These are phyloP conservation scores for Brassica hybrid DNA, from an alignment of 441 rosid genomes.

Conservation along the genomic window DNA sequence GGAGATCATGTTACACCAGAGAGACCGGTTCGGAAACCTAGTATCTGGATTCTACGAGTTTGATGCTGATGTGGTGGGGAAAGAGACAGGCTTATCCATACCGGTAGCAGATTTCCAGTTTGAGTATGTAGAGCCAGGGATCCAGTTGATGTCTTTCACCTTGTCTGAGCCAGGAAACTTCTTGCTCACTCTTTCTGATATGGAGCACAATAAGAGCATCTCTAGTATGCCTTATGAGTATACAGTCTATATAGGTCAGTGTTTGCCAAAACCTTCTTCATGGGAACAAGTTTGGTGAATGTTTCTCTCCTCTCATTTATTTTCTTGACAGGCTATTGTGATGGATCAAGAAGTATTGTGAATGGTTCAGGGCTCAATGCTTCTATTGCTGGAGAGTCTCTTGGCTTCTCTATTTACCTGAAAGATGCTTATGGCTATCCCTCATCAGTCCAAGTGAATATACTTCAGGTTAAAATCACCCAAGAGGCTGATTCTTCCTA, in stretches of 20 bases:
- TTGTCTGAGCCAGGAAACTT: conserved; percentile 75
- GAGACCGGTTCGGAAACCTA: conserved; percentile 46
- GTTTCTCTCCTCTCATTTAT: not conserved
- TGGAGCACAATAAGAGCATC: conserved; percentile 67
- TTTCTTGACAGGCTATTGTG: conserved; percentile 67
- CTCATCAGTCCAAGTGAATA: conserved; percentile 59
- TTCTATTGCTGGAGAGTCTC: conserved; percentile 67
- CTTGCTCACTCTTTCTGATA: conserved; percentile 74
- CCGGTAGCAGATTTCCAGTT: conserved; percentile 77
- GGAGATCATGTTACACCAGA: conserved; percentile 73
- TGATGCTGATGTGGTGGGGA: conserved; percentile 74
- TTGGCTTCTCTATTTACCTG: conserved; percentile 63
- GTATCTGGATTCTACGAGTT: conserved; percentile 67
- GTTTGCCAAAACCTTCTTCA: not conserved
- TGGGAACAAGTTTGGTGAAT: not conserved
- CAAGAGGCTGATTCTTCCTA: conserved; percentile 51
- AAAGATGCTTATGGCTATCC: conserved; percentile 73
- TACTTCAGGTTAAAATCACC: conserved; percentile 58
- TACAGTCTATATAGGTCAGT: conserved; percentile 70
- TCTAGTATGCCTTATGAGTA: conserved; percentile 75
- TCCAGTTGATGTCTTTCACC: conserved; percentile 76
- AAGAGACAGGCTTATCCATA: conserved; percentile 69
- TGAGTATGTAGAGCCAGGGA: conserved; percentile 66
- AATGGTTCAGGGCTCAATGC: conserved; percentile 84
- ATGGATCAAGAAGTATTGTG: conserved; percentile 66